These are phyloP conservation scores for Dioscorea dumetorum DNA, from an alignment of 106 monocot genomes.

Conservation along the genomic window DNA sequence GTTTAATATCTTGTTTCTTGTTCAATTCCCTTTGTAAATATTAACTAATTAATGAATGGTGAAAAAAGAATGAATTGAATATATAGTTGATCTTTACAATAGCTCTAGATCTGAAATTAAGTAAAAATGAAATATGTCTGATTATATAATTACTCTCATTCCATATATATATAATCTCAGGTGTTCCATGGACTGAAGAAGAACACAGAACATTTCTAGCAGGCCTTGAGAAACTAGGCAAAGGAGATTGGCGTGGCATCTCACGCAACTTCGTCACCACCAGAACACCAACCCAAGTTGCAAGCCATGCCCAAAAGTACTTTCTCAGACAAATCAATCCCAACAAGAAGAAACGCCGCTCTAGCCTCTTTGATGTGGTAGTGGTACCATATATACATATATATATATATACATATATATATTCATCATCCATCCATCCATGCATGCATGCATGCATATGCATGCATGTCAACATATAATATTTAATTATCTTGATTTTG, in stretches of 20 bases:
- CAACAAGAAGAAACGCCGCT: conserved; percentile 30
- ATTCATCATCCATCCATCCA: not conserved
- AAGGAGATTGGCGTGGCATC: conserved; percentile 49
- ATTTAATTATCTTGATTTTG: too few relatives aligned
- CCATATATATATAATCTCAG: too few relatives aligned
- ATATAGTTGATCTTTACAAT: too few relatives aligned
- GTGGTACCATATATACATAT: not conserved
- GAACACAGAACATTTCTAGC: conserved; percentile 39
- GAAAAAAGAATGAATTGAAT: too few relatives aligned
- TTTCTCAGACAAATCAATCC: conserved; percentile 37
- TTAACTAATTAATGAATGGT: too few relatives aligned
- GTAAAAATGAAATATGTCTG: too few relatives aligned
- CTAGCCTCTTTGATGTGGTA: conserved; percentile 47
- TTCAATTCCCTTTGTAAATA: too few relatives aligned
- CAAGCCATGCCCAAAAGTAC: conserved; percentile 59
- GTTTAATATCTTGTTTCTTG: too few relatives aligned
- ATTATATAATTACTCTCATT: too few relatives aligned
- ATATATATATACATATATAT: too few relatives aligned
- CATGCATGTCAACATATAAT: not conserved
- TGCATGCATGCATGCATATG: not conserved
- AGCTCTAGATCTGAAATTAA: too few relatives aligned
- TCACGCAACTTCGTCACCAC: conserved; percentile 42
- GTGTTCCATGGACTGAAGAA: conserved; percentile 50
- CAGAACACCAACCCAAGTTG: conserved; percentile 49
- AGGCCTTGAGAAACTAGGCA: conserved; percentile 48